Evolutionary conservation across 225 moss, liverwort and hornwort species (phyloP).

Genomic region (Marchantia paleacea): DNA sequence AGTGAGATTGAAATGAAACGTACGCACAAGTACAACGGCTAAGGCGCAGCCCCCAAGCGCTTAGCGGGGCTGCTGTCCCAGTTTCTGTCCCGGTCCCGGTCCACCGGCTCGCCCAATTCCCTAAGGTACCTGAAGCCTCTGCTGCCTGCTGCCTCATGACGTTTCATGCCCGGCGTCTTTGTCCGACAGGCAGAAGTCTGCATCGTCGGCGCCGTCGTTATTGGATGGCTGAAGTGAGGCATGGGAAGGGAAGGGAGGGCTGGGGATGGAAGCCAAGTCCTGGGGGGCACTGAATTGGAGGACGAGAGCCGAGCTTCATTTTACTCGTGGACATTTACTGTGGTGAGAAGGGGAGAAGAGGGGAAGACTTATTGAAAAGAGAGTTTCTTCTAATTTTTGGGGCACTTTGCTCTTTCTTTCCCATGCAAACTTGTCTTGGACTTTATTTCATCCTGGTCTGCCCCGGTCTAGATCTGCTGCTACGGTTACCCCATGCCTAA

Average conservation of each 20-base stretch:
- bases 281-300: not conserved
- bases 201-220: constrained; percentile 10
- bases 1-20: not conserved
- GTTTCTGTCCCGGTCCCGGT: not conserved
- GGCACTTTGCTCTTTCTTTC: not conserved
- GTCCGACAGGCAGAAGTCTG: constrained; percentile 5
- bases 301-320: not conserved
- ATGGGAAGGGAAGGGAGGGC: not conserved
- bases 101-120: not conserved
- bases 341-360: not conserved
- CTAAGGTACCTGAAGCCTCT: not conserved
- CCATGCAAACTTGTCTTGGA: not conserved
- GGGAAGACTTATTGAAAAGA: too few species aligned
- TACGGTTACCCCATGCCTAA: not conserved
- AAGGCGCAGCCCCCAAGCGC: not conserved
- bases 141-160: not conserved
- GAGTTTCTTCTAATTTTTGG: too few species aligned
- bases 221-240: not conserved
- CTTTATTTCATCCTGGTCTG: not conserved
- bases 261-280: too few species aligned
- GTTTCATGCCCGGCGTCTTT: constrained; percentile 10
- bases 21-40: constrained; percentile 6
- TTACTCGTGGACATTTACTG: not conserved
- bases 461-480: constrained; percentile 11
- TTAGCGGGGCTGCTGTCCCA: not conserved